Base-by-base conservation (phyloP, 805 yeast species). In the Candida vartiovaarae region DNA sequence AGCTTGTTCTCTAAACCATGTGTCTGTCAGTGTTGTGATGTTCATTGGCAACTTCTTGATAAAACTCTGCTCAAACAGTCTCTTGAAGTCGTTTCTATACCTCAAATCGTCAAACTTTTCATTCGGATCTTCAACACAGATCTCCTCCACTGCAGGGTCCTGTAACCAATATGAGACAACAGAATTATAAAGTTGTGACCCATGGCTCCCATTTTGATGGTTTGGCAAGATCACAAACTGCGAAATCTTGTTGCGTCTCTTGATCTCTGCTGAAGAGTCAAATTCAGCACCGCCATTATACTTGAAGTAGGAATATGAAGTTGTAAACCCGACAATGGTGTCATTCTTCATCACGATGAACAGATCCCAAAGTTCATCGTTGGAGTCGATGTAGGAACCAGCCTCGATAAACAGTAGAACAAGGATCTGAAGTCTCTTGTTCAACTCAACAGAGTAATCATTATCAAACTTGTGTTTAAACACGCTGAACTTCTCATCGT, bases 81-180 rank as follows among this genome's bases (percentile, higher is more conserved):
- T 65, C 45, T 66, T 63, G 51, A 88, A 67, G 57, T 93, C 98
- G 49, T 80, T 74, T 30, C 91, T 68, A 59, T 93, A 97, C 46
- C 99, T 73, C 52, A 93, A 67, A 57, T 86, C 95, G 58, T 93
- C 99, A 64, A 93, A 91, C 32, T 79, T 78, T 59, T 89, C 96
- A 57, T 84, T 85, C 3, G 98, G 98, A 60, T 93, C 99, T 60
- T 93, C 98, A 4, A 93, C 88, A 0, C 91, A 87, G 34, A 93
- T 73, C 54, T 90, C 95, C 31, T 66, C 63, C 25, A 89, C 77
- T 2, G 56, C 47, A 0, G 60, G 55, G 50, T 85, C 84, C 0
- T 56, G 50, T 3, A 69, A 52, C 84, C 95, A 88, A 37, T 60
- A 49, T 2, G 71, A 66, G 43, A 75, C 70, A 6, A 93, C 62